Conservation (phyloP, 2,329 filamentous ascomycete genomes). For the Fusarium sp. region DNA sequence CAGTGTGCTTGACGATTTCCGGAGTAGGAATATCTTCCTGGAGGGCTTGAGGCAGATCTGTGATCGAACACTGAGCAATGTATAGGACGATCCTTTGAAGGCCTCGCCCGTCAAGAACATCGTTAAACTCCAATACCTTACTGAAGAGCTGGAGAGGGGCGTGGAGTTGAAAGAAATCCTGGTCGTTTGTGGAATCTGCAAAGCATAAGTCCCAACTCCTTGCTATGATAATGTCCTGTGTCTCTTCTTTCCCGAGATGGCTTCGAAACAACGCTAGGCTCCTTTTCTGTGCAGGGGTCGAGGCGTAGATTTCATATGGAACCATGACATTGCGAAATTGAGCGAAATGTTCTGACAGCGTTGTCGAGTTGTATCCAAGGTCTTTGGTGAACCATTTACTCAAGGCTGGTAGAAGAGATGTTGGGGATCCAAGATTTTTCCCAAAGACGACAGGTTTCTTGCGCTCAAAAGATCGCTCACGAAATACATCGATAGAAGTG, state of each 20-base stretch:
- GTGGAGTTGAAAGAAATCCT: conserved; percentile 65
- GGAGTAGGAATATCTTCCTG: conserved; percentile 76
- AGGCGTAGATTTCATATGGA: conserved; percentile 54
- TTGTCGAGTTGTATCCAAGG: conserved; percentile 10
- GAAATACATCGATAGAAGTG: conserved; percentile 60
- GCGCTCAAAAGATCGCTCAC: conserved; percentile 61
- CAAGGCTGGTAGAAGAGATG: conserved; percentile 60
- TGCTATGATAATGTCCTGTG: conserved; percentile 47
- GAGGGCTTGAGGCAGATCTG: conserved; percentile 72
- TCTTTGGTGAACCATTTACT: conserved; percentile 67
- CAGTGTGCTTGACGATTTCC: conserved; percentile 68
- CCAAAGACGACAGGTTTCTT: conserved; percentile 63
- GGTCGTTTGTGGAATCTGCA: conserved; percentile 37
- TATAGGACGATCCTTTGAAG: conserved; percentile 68
- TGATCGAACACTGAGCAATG: conserved; percentile 82
- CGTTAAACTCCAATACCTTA: conserved; percentile 64
- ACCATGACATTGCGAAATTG: conserved; percentile 49
- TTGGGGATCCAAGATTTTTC: conserved; percentile 54
- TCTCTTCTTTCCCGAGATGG: conserved; percentile 43
- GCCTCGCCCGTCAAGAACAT: conserved; percentile 17
- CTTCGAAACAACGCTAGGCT: conserved; percentile 44
- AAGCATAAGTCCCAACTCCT: conserved; percentile 47
- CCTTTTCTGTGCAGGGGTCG: conserved; percentile 27
- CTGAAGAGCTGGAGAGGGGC: conserved; percentile 74
- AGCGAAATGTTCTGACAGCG: conserved; percentile 46